A percentile compares a stretch with the other conserved stretches of the same genome.
Conservation (phyloP, 257 asterid genomes). For the Misopates orontium region DNA sequence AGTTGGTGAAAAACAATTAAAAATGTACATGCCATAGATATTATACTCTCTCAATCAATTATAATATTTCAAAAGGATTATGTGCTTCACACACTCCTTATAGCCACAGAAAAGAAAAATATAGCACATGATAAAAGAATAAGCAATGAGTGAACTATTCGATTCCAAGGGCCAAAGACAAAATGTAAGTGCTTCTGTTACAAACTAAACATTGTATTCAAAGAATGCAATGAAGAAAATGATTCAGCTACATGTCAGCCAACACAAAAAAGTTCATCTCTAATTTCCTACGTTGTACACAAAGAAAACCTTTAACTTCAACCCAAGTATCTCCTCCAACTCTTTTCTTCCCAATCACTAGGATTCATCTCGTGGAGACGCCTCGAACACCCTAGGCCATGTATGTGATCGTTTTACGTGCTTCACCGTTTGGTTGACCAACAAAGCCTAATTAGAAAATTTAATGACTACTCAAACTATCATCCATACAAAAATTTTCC, state of each 20-base stretch:
- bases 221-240: slow-evolving; percentile 18
- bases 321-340: slow-evolving; percentile 31
- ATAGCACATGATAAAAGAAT: slow-evolving; percentile 3
- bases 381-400: background rate
- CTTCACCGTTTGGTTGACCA: no score
- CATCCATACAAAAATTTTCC: background rate
- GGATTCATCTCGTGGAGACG: slow-evolving; percentile 10
- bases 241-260: background rate
- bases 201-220: slow-evolving; percentile 19
- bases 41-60: slow-evolving; percentile 19
- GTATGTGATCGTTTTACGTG: no score
- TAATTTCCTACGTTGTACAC: slow-evolving; percentile 3
- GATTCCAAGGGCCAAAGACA: slow-evolving; percentile 20
- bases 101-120: slow-evolving; percentile 9
- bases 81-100: slow-evolving; percentile 11
- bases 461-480: background rate
- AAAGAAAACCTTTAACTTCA: slow-evolving; percentile 24
- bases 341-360: background rate
- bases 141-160: slow-evolving; percentile 11
- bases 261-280: slow-evolving; percentile 19
- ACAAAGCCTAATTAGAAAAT: no score
- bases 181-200: slow-evolving; percentile 15
- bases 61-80: slow-evolving; percentile 16
- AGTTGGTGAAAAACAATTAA: background rate
- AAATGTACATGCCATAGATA: slow-evolving; percentile 7